phyloP scores from a whole-genome alignment of 176 grass and related monocot genomes.

The Pharus latifolius region DNA sequence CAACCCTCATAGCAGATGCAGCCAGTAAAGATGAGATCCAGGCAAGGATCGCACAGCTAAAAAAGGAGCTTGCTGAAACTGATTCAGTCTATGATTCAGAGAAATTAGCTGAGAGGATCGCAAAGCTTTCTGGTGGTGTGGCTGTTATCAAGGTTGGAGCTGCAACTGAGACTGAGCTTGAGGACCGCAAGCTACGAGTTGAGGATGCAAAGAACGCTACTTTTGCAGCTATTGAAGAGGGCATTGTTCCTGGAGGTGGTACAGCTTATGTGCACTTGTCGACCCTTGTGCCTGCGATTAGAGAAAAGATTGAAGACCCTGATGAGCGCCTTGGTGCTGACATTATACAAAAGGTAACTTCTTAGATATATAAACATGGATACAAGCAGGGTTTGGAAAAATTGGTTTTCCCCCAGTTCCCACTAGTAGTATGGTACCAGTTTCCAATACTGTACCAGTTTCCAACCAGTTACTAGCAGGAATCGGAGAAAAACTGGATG shows the following conservation, averaged over 20 bases:
- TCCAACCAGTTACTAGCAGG: too few relatives aligned
- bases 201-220: slow-evolving; percentile 58
- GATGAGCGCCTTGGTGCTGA: slow-evolving; percentile 53
- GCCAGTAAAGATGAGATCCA: slow-evolving; percentile 61
- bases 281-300: slow-evolving; percentile 30
- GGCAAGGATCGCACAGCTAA: slow-evolving; percentile 40
- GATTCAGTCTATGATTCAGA: slow-evolving; percentile 41
- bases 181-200: slow-evolving; percentile 46
- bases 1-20: slow-evolving; percentile 54
- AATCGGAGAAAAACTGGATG: too few relatives aligned
- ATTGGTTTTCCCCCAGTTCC: neutral
- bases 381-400: too few relatives aligned
- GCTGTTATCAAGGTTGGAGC: slow-evolving; percentile 70
- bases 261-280: slow-evolving; percentile 49
- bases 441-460: too few relatives aligned
- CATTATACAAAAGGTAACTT: slow-evolving; percentile 51
- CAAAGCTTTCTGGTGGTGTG: slow-evolving; percentile 61
- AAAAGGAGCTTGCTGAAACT: slow-evolving; percentile 51
- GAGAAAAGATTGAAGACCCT: slow-evolving; percentile 37
- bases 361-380: neutral
- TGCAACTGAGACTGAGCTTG: slow-evolving; percentile 48
- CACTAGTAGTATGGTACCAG: too few relatives aligned
- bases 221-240: slow-evolving; percentile 51
- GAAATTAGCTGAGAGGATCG: slow-evolving; percentile 48
- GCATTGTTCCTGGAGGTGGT: slow-evolving; percentile 59